These are phyloP conservation scores for Gardenia jasminoides DNA, from an alignment of 257 asterid species.

Conservation along the genomic window DNA sequence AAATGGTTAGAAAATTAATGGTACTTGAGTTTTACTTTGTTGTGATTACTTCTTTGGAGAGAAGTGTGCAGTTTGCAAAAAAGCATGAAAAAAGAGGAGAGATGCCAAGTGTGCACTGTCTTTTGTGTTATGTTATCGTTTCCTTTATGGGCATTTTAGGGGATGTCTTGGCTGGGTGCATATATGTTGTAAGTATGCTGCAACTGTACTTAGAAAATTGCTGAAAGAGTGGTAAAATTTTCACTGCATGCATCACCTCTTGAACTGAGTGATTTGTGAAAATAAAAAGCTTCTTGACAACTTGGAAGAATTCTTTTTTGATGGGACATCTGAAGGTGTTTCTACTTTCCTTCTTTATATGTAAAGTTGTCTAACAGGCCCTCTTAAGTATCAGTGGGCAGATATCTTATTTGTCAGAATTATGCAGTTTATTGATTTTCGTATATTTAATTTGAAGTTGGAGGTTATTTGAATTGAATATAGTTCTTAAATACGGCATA, in stretches of 20 bases:
- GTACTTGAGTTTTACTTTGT: neutral
- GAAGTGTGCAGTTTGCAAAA: neutral
- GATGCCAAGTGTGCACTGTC: neutral
- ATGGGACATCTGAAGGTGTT: neutral
- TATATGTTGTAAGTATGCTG: neutral
- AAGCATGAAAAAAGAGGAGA: neutral
- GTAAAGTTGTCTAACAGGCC: neutral
- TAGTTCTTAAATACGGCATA: neutral
- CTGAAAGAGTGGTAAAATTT: neutral
- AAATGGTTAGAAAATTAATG: neutral
- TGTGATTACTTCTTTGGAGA: neutral
- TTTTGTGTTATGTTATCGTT: neutral
- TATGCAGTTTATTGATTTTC: neutral
- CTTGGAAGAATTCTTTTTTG: neutral
- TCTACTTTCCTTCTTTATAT: neutral
- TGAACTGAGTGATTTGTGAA: neutral
- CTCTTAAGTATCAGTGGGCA: no score
- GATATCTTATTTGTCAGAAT: neutral
- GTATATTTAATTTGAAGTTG: neutral
- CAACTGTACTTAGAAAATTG: no score
- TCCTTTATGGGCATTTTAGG: neutral
- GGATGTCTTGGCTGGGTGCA: neutral
- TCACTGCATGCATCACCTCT: neutral
- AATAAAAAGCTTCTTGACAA: neutral
- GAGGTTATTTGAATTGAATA: no score